Percentiles rank a stretch among this genome's conserved stretches.
Evolutionary conservation across 2,329 filamentous ascomycete species (phyloP).

Genomic region (Cladosporium sphaerospermum): DNA sequence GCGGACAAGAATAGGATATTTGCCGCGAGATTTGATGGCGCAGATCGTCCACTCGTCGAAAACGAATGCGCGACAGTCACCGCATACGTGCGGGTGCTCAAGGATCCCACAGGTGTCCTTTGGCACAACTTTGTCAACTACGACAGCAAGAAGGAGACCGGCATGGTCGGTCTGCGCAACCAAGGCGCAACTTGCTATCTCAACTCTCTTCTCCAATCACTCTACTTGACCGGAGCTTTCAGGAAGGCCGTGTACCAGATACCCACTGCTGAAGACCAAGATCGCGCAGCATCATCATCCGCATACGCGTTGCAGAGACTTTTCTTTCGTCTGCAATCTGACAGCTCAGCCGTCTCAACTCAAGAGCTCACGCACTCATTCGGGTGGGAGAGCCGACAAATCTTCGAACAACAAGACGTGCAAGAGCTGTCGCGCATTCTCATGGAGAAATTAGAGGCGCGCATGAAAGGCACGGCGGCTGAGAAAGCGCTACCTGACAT

Average conservation of each 20-base stretch:
- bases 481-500: conserved; percentile 84
- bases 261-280: conserved; percentile 78
- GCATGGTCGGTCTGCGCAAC: conserved; percentile 93
- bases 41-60: conserved; percentile 65
- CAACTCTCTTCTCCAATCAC: conserved; percentile 42
- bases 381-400: conserved; percentile 95
- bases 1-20: conserved; percentile 83
- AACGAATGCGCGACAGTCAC: conserved; percentile 73
- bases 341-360: conserved; percentile 74
- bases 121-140: conserved; percentile 94
- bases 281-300: conserved; percentile 63
- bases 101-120: conserved; percentile 80
- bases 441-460: conserved; percentile 94
- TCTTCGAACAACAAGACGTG: conserved; percentile 98
- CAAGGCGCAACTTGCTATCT: conserved; percentile 69
- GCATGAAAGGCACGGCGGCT: conserved; percentile 93
- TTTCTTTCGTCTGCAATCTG: conserved; percentile 92
- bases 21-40: conserved; percentile 66
- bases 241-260: conserved; percentile 97
- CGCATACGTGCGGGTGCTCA: conserved; percentile 73
- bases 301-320: conserved; percentile 89
- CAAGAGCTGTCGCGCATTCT: conserved; percentile 93
- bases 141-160: conserved; percentile 98
- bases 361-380: conserved; percentile 94
- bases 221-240: conserved; percentile 68